phyloP scores from a whole-genome alignment of 2,329 filamentous ascomycete species.

The Colletotrichum trifolii region DNA sequence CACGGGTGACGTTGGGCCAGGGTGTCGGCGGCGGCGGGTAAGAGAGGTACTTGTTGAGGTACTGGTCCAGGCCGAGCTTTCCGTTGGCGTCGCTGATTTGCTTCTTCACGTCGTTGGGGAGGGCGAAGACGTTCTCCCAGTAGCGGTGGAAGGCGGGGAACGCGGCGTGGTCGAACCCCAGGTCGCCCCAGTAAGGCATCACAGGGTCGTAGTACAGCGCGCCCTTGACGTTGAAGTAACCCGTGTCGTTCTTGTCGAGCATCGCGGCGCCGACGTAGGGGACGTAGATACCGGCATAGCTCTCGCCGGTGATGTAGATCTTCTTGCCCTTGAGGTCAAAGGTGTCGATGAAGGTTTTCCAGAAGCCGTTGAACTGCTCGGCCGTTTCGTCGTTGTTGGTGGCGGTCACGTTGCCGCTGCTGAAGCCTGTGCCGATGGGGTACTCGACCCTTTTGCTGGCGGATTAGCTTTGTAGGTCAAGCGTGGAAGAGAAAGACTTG shows the following conservation, averaged over 20 bases:
- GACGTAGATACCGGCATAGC: constrained; percentile 95
- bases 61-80: constrained; percentile 71
- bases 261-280: constrained; percentile 94
- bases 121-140: constrained; percentile 68
- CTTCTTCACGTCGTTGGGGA: constrained; percentile 69
- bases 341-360: constrained; percentile 92
- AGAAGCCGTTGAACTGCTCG: constrained; percentile 84
- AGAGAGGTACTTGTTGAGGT: constrained; percentile 68
- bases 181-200: constrained; percentile 42
- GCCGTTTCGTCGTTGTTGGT: constrained; percentile 92
- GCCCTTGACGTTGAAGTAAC: constrained; percentile 75
- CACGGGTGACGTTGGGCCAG: constrained; percentile 55
- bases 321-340: constrained; percentile 86
- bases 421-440: constrained; percentile 95
- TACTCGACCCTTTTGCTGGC: constrained; percentile 75
- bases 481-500: not conserved
- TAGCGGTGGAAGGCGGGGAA: constrained; percentile 70
- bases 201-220: constrained; percentile 64
- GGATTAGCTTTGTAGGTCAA: not conserved
- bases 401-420: constrained; percentile 88
- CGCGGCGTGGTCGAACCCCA: constrained; percentile 51
- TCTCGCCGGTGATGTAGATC: constrained; percentile 95
- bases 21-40: constrained; percentile 73
- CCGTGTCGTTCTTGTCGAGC: constrained; percentile 82
- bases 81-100: constrained; percentile 64